Conservation (phyloP, 306 rosid genomes). For the Glycine latifolia region DNA sequence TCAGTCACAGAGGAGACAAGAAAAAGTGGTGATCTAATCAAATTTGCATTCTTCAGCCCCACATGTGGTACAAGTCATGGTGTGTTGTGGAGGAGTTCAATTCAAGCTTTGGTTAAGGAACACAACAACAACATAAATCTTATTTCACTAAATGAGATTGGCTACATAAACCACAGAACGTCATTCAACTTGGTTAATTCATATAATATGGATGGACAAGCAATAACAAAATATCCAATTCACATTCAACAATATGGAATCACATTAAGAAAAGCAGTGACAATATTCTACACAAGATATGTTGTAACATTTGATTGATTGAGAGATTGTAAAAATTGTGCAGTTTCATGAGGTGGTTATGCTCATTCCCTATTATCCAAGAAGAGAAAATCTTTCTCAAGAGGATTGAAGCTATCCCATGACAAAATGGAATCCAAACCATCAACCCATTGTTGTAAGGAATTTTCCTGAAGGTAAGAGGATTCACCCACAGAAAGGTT, state of each 20-base stretch:
- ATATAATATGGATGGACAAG: no score
- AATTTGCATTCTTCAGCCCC: conserved; percentile 7
- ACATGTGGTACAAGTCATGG: background rate
- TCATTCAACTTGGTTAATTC: no score
- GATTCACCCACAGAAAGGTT: conserved; percentile 62
- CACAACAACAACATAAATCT: no score
- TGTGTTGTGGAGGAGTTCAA: background rate
- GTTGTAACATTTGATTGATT: conserved; percentile 23
- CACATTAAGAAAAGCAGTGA: conserved; percentile 10
- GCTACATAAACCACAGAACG: no score
- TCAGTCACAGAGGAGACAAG: conserved; percentile 42
- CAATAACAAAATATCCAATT: conserved; percentile 11
- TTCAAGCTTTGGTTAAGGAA: no score
- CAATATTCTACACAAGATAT: background rate
- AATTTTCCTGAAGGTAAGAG: conserved; percentile 27
- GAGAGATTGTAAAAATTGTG: conserved; percentile 5
- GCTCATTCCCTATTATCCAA: conserved; percentile 46
- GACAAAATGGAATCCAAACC: conserved; percentile 61
- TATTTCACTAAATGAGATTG: no score
- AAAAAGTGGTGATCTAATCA: conserved; percentile 32
- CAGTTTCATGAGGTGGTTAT: conserved; percentile 22
- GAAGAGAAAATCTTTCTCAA: conserved; percentile 58
- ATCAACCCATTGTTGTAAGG: conserved; percentile 27
- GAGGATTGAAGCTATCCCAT: conserved; percentile 67
- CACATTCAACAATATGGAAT: conserved; percentile 13